A percentile compares a stretch with the other conserved stretches of the same genome.
phyloP scores from a whole-genome alignment of 2,329 filamentous ascomycete genomes.

The Lecanosticta acicola region DNA sequence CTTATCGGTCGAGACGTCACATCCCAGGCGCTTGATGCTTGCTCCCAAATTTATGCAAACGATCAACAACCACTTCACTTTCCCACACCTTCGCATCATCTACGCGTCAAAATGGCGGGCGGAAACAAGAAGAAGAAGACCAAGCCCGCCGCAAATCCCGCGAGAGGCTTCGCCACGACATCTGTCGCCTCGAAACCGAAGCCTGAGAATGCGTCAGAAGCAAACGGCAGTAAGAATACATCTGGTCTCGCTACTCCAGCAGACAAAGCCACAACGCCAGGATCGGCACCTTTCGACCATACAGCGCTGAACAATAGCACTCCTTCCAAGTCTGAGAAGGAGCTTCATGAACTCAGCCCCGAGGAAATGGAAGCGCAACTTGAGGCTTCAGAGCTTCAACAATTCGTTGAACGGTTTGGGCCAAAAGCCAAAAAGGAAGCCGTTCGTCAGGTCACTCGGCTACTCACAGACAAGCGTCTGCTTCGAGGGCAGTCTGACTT shows the following conservation, averaged over 20 bases:
- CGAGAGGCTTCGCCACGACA: conserved; percentile 87
- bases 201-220: conserved; percentile 30
- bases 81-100: neutral
- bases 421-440: conserved; percentile 74
- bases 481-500: conserved; percentile 72
- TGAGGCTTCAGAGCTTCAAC: conserved; percentile 83
- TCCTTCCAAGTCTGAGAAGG: conserved; percentile 18
- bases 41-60: neutral
- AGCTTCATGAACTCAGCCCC: conserved; percentile 58
- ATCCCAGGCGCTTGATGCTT: neutral
- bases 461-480: conserved; percentile 80
- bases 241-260: conserved; percentile 29
- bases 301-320: neutral
- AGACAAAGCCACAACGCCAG: conserved; percentile 17
- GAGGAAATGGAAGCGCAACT: conserved; percentile 88
- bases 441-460: conserved; percentile 65
- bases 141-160: conserved; percentile 80
- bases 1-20: conserved; percentile 1
- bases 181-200: conserved; percentile 72
- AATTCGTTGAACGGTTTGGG: conserved; percentile 77
- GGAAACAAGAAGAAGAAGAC: conserved; percentile 66
- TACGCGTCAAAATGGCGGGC: conserved; percentile 20
- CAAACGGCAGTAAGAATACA: conserved; percentile 22
- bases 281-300: conserved; percentile 26
- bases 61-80: too few species aligned